Evolutionary conservation across 306 rosid genomes (phyloP).

Genomic region (Oxytropis ochrocephala): DNA sequence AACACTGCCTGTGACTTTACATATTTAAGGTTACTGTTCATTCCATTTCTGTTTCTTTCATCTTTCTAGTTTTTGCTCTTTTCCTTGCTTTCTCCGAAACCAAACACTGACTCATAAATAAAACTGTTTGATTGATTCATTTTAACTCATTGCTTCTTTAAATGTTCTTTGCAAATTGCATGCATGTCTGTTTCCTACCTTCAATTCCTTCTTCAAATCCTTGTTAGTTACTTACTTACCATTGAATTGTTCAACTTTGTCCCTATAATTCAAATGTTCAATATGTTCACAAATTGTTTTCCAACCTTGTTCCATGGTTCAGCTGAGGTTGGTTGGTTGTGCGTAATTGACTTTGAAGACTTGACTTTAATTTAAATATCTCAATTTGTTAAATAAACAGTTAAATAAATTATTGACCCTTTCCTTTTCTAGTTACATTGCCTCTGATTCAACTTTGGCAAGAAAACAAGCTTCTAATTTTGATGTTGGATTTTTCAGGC

Average conservation of each 20-base stretch:
- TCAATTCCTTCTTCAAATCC: neutral
- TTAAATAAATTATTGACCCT: neutral
- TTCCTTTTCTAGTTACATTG: neutral
- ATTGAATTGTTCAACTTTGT: too few relatives aligned
- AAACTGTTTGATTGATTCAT: neutral
- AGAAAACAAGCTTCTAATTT: neutral
- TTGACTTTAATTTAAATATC: conserved; percentile 9
- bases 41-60: conserved; percentile 4
- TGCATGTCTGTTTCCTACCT: neutral
- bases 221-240: too few relatives aligned
- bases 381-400: neutral
- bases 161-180: neutral
- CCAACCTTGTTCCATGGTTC: neutral
- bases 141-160: neutral
- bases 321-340: neutral
- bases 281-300: neutral
- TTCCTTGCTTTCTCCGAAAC: conserved; percentile 16
- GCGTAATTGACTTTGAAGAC: conserved; percentile 3
- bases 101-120: neutral
- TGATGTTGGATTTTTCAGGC: conserved; percentile 25
- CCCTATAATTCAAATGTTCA: too few relatives aligned
- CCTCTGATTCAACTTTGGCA: neutral
- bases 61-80: neutral
- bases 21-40: neutral
- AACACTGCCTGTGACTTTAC: neutral